Percentiles rank a stretch among this genome's conserved stretches.
These are phyloP conservation scores for Boletus tylopilopsis DNA, from an alignment of 768 basidiomycete species.

Conservation along the genomic window DNA sequence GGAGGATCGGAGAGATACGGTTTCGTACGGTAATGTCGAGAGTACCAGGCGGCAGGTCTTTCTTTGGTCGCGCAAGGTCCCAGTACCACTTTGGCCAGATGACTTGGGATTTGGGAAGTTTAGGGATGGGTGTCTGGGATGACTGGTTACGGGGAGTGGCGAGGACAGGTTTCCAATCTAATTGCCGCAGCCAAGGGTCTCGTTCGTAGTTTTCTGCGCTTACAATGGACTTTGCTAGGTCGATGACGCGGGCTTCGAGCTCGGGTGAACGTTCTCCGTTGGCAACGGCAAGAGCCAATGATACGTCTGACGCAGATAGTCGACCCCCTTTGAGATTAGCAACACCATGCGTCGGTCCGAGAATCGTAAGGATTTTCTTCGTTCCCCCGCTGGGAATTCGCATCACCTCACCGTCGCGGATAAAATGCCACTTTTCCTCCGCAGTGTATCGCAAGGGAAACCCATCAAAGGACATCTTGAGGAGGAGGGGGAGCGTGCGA, in stretches of 20 bases:
- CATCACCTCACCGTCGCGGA: constrained; percentile 27
- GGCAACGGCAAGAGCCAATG: constrained; percentile 47
- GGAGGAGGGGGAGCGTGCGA: constrained; percentile 62
- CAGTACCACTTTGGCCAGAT: constrained; percentile 98
- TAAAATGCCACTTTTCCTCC: constrained; percentile 68
- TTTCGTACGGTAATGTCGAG: constrained; percentile 85
- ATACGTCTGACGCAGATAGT: constrained; percentile 38
- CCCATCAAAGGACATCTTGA: constrained; percentile 59
- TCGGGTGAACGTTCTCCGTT: constrained; percentile 37
- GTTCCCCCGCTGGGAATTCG: constrained; percentile 44
- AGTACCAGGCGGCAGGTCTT: constrained; percentile 60
- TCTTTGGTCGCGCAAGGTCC: constrained; percentile 78
- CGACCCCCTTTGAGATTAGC: constrained; percentile 41
- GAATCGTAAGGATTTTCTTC: constrained; percentile 41
- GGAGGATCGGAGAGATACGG: constrained; percentile 77
- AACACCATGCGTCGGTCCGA: constrained; percentile 46
- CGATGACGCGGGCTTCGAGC: constrained; percentile 34
- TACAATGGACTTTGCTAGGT: constrained; percentile 38
- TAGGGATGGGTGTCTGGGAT: constrained; percentile 1
- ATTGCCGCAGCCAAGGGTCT: constrained; percentile 59
- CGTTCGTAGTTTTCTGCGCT: constrained; percentile 18
- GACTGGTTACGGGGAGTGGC: constrained; percentile 1
- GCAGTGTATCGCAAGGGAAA: constrained; percentile 53
- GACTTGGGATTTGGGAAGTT: constrained; percentile 40
- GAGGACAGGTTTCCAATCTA: constrained; percentile 57